These are phyloP conservation scores for Neonectria hederae DNA, from an alignment of 2,329 filamentous ascomycete genomes.

Conservation along the genomic window DNA sequence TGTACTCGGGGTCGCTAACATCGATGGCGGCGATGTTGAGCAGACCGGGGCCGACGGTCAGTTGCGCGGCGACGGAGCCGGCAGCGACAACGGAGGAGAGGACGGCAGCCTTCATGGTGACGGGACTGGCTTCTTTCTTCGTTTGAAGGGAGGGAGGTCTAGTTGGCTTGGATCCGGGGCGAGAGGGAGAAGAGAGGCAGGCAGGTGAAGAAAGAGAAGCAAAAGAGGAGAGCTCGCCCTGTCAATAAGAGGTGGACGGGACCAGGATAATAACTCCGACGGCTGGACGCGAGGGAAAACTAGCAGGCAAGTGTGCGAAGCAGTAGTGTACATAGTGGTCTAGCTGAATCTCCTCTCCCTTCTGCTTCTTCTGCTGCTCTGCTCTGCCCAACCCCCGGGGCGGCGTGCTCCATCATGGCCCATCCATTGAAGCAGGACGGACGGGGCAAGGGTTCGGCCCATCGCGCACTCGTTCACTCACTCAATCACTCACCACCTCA, in stretches of 20 bases:
- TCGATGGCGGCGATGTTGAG: slow-evolving; percentile 40
- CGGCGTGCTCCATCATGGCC: slow-evolving; percentile 7
- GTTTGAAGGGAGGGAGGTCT: not conserved
- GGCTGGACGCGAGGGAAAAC: not conserved
- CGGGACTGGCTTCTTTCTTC: slow-evolving; percentile 5
- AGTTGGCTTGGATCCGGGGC: slow-evolving; percentile 4
- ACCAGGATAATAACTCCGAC: slow-evolving; percentile 18
- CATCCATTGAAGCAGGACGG: not conserved
- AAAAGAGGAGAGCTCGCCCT: not conserved
- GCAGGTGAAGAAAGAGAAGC: slow-evolving; percentile 23
- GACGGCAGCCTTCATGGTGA: slow-evolving; percentile 38
- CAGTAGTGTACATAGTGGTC: not conserved
- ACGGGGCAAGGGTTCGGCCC: slow-evolving; percentile 22
- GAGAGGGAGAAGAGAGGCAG: not conserved
- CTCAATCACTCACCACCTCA: slow-evolving; percentile 8
- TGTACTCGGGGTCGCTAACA: slow-evolving; percentile 37
- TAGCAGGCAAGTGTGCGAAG: not conserved
- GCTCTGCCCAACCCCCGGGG: slow-evolving; percentile 12
- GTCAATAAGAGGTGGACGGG: not conserved
- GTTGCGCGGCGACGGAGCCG: slow-evolving; percentile 41
- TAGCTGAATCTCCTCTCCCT: not conserved
- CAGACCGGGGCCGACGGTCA: slow-evolving; percentile 32
- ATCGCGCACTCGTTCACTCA: slow-evolving; percentile 28
- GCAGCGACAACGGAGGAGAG: slow-evolving; percentile 34
- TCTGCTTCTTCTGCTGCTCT: slow-evolving; percentile 3